Percentiles rank a stretch among this genome's conserved stretches.
Evolutionary conservation across 768 basidiomycete genomes (phyloP).

Genomic region (Lactarius hatsudake): DNA sequence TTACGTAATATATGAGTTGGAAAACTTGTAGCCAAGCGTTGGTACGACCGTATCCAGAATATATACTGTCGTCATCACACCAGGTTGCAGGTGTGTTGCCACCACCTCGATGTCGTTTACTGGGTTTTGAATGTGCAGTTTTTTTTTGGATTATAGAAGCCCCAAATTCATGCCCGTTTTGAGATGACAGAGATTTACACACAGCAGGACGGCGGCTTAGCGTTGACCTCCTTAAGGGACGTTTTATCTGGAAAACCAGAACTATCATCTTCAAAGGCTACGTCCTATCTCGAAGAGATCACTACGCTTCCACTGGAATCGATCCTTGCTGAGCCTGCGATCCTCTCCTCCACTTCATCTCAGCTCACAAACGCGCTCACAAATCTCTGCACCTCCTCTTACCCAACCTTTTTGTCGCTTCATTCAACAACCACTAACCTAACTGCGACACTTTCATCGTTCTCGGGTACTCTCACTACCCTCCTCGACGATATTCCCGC

Average conservation of each 20-base stretch:
- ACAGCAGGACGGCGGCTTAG: not conserved
- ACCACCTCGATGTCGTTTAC: not conserved
- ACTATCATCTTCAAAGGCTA: constrained; percentile 30
- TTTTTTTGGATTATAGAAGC: not conserved
- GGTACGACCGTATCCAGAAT: not conserved
- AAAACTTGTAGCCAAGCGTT: not conserved
- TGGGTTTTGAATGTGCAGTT: not conserved
- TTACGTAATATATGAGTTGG: too few relatives aligned
- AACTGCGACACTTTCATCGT: constrained; percentile 64
- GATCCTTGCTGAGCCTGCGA: constrained; percentile 69
- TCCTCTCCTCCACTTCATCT: constrained; percentile 79
- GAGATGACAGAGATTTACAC: not conserved
- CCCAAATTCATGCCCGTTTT: not conserved
- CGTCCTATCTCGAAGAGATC: constrained; percentile 61
- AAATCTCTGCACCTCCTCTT: constrained; percentile 85
- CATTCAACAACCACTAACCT: constrained; percentile 78
- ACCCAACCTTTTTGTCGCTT: constrained; percentile 88
- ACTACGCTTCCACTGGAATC: constrained; percentile 62
- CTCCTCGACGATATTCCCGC: constrained; percentile 73
- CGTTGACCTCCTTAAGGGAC: constrained; percentile 10
- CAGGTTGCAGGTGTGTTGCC: not conserved
- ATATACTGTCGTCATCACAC: not conserved
- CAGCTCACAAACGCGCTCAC: constrained; percentile 88
- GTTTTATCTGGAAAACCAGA: constrained; percentile 15
- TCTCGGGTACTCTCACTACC: constrained; percentile 69